These are phyloP conservation scores for Backusella westeae DNA, from an alignment of 192 early-diverging fungal genomes.

Conservation along the genomic window DNA sequence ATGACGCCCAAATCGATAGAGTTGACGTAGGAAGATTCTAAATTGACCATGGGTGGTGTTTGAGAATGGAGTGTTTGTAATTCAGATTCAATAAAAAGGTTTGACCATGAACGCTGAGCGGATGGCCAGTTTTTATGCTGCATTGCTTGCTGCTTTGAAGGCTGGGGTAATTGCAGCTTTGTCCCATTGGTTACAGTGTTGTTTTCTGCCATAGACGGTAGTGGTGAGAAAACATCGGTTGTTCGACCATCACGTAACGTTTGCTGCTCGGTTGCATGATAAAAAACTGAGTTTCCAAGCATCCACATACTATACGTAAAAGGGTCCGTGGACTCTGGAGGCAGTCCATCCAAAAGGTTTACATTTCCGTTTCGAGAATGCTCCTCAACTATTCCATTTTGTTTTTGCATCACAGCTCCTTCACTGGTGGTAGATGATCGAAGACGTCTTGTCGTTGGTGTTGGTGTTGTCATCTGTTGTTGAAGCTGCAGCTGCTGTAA, in stretches of 20 bases:
- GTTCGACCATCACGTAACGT: not conserved
- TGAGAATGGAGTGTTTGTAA: constrained; percentile 10
- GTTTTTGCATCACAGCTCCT: not conserved
- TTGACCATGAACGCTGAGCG: not conserved
- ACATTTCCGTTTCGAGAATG: not conserved
- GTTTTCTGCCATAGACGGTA: not conserved
- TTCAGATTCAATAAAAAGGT: not conserved
- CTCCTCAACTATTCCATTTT: not conserved
- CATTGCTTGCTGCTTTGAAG: not conserved
- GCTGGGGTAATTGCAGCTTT: not conserved
- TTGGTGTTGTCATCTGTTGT: not conserved
- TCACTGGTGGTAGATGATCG: not conserved
- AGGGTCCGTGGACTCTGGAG: not conserved
- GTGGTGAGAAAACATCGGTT: not conserved
- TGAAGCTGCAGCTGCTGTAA: not conserved
- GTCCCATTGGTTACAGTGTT: not conserved
- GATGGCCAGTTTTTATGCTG: not conserved
- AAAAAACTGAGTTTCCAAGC: not conserved
- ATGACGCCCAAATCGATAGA: not conserved
- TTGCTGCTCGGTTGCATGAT: not conserved
- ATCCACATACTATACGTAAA: not conserved
- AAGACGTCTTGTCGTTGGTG: not conserved
- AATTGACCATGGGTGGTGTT: not conserved
- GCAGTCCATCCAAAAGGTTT: not conserved
- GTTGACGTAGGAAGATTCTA: not conserved